Base-by-base conservation (phyloP, 2,329 filamentous ascomycete genomes). In the Incumbomyces lentus region DNA sequence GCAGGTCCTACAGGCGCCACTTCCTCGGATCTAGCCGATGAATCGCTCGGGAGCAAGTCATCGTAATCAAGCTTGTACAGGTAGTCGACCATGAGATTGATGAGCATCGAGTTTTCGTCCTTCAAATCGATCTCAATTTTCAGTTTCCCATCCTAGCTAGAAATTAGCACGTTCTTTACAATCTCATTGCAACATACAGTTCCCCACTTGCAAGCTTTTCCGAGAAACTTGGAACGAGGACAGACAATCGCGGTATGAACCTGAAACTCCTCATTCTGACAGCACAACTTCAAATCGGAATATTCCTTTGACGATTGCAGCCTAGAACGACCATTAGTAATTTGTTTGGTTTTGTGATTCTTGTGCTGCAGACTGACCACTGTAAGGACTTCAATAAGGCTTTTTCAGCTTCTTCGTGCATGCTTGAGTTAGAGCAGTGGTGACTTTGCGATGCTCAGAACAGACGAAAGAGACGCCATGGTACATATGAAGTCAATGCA, bases 251-350 rank as follows among this genome's bases (percentile, higher is more conserved):
- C 36, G 5, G 6, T 39, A 14, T 39, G 36, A 13, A 39, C n/a
- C 3, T 39, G 18, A 39, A 39, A 39, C 12, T 3, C 18, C 6
- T 39, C 36, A 6, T 39, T 22, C 5, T 39, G 3, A 17, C 36
- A 39, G 13, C 5, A 39, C 3, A 39, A 6, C 6, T 13, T 39
- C 36, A 39, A 17, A 22, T 39, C 36, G 3, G 36, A 39, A 13
- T 39, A 39, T 52, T 29, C 58, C 59, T 22, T 55, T 53, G 18
- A 54, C 52, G 46, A 53, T 56, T 36, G 33, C 33, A 35, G 16
- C 33, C 16, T 35, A 26, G 22, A 4, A 4, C 4, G 8, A 26
- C 4, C 4, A 26, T 5, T 5, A 26, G 22, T 26, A 8, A 26
- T 26, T 8, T 5, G 22, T 26, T 26, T 5, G 22, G 22, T 26